These are phyloP conservation scores for Candida sp. DNA, from an alignment of 1,139 yeast species.

Conservation along the genomic window DNA sequence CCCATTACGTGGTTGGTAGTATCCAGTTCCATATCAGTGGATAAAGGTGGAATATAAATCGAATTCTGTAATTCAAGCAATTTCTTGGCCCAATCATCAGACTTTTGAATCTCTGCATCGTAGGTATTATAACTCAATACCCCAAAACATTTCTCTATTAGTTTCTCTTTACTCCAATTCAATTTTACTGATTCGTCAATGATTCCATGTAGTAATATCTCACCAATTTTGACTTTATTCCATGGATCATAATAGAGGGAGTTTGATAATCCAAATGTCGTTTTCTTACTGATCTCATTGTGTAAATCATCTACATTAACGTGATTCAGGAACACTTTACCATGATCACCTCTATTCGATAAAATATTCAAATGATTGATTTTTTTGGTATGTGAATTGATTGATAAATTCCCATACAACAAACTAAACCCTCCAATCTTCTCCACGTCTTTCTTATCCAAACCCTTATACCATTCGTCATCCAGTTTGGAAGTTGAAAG, in stretches of 20 bases:
- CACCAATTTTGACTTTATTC: slow-evolving; percentile 65
- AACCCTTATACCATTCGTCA: slow-evolving; percentile 45
- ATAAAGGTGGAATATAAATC: slow-evolving; percentile 69
- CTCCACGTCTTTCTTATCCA: slow-evolving; percentile 31
- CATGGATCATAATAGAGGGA: slow-evolving; percentile 64
- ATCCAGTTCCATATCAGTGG: slow-evolving; percentile 14
- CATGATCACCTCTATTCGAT: slow-evolving; percentile 48
- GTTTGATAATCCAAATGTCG: slow-evolving; percentile 60
- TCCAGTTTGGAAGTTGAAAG: slow-evolving; percentile 36
- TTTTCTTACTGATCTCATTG: slow-evolving; percentile 11
- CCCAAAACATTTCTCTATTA: slow-evolving; percentile 51
- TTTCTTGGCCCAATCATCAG: slow-evolving; percentile 22
- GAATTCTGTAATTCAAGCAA: slow-evolving; percentile 51
- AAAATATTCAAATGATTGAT: slow-evolving; percentile 43
- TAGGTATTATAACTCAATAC: slow-evolving; percentile 49
- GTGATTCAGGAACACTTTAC: slow-evolving; percentile 21
- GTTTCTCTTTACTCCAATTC: slow-evolving; percentile 28
- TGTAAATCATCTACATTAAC: slow-evolving; percentile 10
- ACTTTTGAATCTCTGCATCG: slow-evolving; percentile 21
- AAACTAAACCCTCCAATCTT: slow-evolving; percentile 83
- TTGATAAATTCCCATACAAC: slow-evolving; percentile 58
- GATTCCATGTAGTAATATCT: slow-evolving; percentile 34
- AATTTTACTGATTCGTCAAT: slow-evolving; percentile 24
- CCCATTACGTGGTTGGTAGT: slow-evolving; percentile 28
- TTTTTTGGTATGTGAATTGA: slow-evolving; percentile 17